Evolutionary conservation across 345 rosid species (phyloP), one percentile per base, ranked within the genome.

Genomic region (Gossypioides kirkii): DNA sequence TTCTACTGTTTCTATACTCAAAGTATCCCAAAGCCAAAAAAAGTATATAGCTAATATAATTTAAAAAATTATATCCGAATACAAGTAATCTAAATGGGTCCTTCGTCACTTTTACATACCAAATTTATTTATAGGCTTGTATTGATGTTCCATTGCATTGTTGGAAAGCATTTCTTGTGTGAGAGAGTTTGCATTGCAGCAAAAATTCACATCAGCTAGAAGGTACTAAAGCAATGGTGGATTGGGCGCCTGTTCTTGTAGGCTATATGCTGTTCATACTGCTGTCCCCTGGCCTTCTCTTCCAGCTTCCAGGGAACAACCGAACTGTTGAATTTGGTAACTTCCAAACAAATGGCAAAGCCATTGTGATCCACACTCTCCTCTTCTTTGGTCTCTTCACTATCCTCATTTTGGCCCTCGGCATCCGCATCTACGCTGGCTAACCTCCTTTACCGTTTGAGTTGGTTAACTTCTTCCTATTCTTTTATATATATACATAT

Each of bases 241-340:
- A 87, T 63, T 87, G 91, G 91, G 91, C 84, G 47, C 91, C 91
- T 0, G 63, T 85, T 46, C 7, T 87, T 2, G 3, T 86, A 9
- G 91, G 41, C 23, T 76, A 26, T 8, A 32, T 86, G 60, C 81
- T 86, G 23, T 88, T 88, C 75, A 81, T 83, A 22, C 80, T 86
- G 7, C 83, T 86, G 17, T 80, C 86, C 0, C 90, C 90, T 0
- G 90, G 92, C 10, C 82, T 86, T 23, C 52, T 88, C 45, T 78
- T 88, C 75, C 90, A 88, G 79, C 12, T 83, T 0, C 90, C 92
- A 0, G 90, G 92, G 0, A 75, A 65, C 77, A 58, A 10, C 5
- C 68, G 73, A 17, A 49, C 55, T 10, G 26, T 86, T 1, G 90
- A 88, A 38, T 88, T 84, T 41, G 82, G 87, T 32, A 75, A 77